A percentile compares a stretch with the other conserved stretches of the same genome.
These are phyloP conservation scores for Staphylotrichum longicolle DNA, from an alignment of 495 filamentous ascomycete genomes.

Conservation along the genomic window DNA sequence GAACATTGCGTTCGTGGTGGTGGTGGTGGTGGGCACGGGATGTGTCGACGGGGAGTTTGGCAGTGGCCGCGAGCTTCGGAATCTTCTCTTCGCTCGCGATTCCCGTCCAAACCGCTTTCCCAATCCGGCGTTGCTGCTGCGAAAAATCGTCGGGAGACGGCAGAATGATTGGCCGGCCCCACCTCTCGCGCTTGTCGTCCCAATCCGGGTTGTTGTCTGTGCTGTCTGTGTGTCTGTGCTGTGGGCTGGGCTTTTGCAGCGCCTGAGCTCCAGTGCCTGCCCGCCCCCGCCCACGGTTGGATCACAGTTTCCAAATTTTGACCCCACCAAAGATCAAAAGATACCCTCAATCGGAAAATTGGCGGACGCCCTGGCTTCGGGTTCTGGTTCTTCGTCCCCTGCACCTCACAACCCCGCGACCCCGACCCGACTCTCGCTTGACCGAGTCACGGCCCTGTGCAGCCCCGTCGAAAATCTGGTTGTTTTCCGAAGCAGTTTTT, in stretches of 20 bases:
- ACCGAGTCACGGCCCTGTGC: neutral
- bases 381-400: conserved; percentile 12
- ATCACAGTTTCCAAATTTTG: conserved; percentile 36
- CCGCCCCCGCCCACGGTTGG: conserved; percentile 18
- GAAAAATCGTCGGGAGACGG: conserved; percentile 25
- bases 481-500: too few species aligned
- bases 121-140: conserved; percentile 10
- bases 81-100: conserved; percentile 6
- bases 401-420: conserved; percentile 1
- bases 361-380: neutral
- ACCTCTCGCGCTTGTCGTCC: neutral
- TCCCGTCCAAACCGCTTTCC: conserved; percentile 11
- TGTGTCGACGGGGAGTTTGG: neutral
- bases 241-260: too few species aligned
- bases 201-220: neutral
- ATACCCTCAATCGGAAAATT: conserved; percentile 29
- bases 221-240: too few species aligned
- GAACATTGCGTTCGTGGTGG: conserved; percentile 17
- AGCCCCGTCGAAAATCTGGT: too few species aligned
- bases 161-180: conserved; percentile 26
- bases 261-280: conserved; percentile 3
- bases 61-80: neutral
- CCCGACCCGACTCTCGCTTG: neutral
- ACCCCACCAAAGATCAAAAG: conserved; percentile 37
- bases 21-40: too few species aligned